Percentiles rank a stretch among this genome's conserved stretches.
phyloP scores from a whole-genome alignment of 352 stramenopile genomes.

The Blastocystis sp. region DNA sequence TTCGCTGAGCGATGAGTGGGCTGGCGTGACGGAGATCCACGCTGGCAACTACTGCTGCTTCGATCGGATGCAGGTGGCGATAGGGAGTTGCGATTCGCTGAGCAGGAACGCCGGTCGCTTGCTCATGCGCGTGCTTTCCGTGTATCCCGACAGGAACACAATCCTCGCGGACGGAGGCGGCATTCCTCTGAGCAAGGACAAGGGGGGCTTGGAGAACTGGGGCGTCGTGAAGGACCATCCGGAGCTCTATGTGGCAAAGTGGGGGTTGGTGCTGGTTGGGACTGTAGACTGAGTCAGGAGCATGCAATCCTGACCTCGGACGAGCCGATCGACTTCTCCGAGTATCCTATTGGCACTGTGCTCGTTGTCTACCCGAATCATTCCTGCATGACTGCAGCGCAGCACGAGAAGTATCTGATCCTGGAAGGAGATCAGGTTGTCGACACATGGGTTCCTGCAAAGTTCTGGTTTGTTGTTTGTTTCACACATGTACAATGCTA shows the following conservation, averaged over 20 bases:
- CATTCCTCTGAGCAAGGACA: slow-evolving; percentile 59
- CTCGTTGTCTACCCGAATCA: slow-evolving; percentile 51
- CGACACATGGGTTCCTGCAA: slow-evolving; percentile 40
- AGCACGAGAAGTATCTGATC: slow-evolving; percentile 30
- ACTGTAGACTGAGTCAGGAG: slow-evolving; percentile 42
- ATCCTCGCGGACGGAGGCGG: slow-evolving; percentile 30
- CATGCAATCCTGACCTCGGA: slow-evolving; percentile 46
- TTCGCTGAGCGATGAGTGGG: slow-evolving; percentile 19
- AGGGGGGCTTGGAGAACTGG: slow-evolving; percentile 27
- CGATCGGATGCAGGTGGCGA: background rate
- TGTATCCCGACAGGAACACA: slow-evolving; percentile 13
- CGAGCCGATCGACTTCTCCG: slow-evolving; percentile 37
- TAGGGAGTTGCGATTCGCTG: background rate
- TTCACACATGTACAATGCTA: background rate
- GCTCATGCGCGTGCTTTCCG: background rate
- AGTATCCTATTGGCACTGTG: slow-evolving; percentile 53
- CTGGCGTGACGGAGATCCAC: slow-evolving; percentile 47
- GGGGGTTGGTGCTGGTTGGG: background rate
- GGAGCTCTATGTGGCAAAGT: slow-evolving; percentile 53
- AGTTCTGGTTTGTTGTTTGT: slow-evolving; percentile 50
- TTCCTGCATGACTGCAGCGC: slow-evolving; percentile 55
- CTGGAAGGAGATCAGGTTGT: slow-evolving; percentile 5
- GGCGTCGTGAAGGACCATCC: background rate
- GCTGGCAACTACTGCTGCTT: slow-evolving; percentile 56
- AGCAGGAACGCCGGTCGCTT: slow-evolving; percentile 3